Conservation (phyloP, 2,329 filamentous ascomycete genomes). For the Paecilomyces fulvus region DNA sequence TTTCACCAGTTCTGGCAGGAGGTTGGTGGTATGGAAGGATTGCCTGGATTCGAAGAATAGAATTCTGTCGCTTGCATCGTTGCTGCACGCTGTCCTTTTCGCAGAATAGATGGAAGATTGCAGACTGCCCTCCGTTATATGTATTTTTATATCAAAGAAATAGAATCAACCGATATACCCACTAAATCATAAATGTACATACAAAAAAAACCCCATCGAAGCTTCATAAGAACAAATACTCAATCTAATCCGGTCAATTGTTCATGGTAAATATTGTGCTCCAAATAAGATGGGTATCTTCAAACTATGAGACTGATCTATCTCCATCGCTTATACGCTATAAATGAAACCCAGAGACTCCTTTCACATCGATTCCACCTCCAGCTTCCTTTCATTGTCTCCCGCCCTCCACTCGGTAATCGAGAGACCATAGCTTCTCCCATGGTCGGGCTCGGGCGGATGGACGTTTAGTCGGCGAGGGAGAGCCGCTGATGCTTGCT, state of each 20-base stretch:
- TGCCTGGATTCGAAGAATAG: constrained; percentile 41
- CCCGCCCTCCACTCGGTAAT: constrained; percentile 2
- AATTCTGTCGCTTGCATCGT: not conserved
- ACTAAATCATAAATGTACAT: not conserved
- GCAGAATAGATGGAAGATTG: not conserved
- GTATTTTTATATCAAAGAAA: not conserved
- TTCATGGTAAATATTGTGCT: not conserved
- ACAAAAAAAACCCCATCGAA: not conserved
- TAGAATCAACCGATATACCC: not conserved
- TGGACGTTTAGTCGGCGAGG: not conserved
- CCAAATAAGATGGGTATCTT: not conserved
- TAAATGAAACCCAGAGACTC: not conserved
- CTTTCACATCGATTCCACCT: not conserved
- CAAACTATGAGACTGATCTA: not conserved
- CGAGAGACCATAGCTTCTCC: constrained; percentile 2
- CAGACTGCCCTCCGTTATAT: not conserved
- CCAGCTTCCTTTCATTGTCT: constrained; percentile 2
- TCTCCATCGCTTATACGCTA: not conserved
- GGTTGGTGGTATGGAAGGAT: constrained; percentile 52
- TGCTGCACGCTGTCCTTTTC: not conserved
- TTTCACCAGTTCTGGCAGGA: constrained; percentile 74
- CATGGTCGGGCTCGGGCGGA: not conserved
- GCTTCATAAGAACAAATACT: not conserved
- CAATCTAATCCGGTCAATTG: not conserved
- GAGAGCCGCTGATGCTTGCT: not conserved